phyloP scores from a whole-genome alignment of 1,139 yeast genomes.

The Nakaseomyces delphensis region DNA sequence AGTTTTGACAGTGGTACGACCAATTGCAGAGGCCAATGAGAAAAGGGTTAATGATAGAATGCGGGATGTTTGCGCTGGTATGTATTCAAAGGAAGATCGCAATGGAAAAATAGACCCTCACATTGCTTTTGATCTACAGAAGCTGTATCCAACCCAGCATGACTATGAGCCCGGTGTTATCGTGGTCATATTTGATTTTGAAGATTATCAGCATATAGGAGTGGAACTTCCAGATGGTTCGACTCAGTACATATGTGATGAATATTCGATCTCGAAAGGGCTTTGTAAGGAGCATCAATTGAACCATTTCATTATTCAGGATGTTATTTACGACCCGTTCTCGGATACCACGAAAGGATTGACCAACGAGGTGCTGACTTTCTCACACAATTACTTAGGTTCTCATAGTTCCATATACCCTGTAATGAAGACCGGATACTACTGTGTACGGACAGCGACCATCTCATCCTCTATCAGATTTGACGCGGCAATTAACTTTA shows the following conservation, averaged over 20 bases:
- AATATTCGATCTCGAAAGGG: constrained; percentile 43
- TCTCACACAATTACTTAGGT: constrained; percentile 47
- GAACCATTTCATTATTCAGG: constrained; percentile 51
- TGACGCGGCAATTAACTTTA: constrained; percentile 59
- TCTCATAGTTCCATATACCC: constrained; percentile 51
- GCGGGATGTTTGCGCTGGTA: constrained; percentile 74
- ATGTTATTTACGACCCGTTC: constrained; percentile 26
- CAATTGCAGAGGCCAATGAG: constrained; percentile 35
- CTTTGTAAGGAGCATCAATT: constrained; percentile 46
- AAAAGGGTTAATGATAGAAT: constrained; percentile 40
- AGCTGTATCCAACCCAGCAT: constrained; percentile 30
- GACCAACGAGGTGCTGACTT: constrained; percentile 42
- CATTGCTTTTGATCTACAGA: constrained; percentile 42
- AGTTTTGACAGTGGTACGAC: constrained; percentile 5
- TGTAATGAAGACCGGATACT: constrained; percentile 71
- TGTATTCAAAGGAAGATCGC: constrained; percentile 78
- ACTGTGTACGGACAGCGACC: constrained; percentile 67
- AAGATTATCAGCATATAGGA: constrained; percentile 64
- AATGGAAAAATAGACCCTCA: constrained; percentile 62
- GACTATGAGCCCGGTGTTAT: constrained; percentile 41
- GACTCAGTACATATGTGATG: constrained; percentile 62
- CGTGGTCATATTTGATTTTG: constrained; percentile 70
- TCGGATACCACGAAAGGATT: constrained; percentile 38
- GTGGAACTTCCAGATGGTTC: constrained; percentile 28
- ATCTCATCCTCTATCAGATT: constrained; percentile 36